phyloP scores from a whole-genome alignment of 306 rosid genomes.

The Nissolia schottii region DNA sequence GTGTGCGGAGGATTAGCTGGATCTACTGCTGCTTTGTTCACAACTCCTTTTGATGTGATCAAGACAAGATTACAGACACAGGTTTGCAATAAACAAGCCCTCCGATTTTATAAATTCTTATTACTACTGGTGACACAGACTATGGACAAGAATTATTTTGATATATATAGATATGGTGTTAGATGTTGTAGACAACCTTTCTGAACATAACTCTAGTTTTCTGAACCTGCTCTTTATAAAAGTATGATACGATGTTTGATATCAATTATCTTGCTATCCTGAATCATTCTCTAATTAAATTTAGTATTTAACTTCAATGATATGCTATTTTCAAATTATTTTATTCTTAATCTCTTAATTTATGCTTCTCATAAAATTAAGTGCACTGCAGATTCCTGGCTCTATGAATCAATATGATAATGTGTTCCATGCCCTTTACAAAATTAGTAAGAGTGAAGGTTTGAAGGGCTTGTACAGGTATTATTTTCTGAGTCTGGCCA shows the following conservation, averaged over 20 bases:
- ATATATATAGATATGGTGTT: not conserved
- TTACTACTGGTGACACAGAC: not conserved
- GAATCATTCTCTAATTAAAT: not conserved
- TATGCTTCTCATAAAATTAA: constrained; percentile 24
- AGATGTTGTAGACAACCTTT: constrained; percentile 6
- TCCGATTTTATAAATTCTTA: not conserved
- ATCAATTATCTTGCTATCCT: not conserved
- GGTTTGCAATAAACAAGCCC: constrained; percentile 40
- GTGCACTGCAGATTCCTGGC: constrained; percentile 72
- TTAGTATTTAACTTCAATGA: not conserved
- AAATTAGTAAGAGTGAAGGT: constrained; percentile 81
- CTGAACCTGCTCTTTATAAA: not conserved
- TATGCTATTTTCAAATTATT: not conserved
- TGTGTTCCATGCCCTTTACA: constrained; percentile 59
- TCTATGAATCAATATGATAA: constrained; percentile 55
- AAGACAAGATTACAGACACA: constrained; percentile 94
- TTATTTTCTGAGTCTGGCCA: constrained; percentile 13
- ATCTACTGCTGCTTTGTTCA: constrained; percentile 87
- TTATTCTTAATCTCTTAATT: not conserved
- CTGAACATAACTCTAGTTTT: not conserved
- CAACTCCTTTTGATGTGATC: constrained; percentile 97
- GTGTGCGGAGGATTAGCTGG: constrained; percentile 97
- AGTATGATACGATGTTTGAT: not conserved
- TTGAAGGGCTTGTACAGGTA: constrained; percentile 83
- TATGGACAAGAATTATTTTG: not conserved